Base-by-base conservation (phyloP, 805 yeast species). In the Candida xyloterini region DNA sequence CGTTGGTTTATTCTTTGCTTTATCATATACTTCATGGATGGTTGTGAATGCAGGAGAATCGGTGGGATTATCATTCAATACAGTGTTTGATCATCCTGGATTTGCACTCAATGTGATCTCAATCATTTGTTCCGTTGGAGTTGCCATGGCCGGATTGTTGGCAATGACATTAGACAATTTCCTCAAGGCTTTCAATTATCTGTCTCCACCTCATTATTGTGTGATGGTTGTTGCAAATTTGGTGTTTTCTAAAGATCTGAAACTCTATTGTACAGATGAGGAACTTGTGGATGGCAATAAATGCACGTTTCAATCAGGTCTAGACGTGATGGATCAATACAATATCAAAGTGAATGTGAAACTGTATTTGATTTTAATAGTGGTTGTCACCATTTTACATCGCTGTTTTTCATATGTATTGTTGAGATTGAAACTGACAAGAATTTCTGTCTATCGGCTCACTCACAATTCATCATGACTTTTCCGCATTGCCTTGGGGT, bases 61-160 rank as follows among this genome's bases (percentile, higher is more conserved):
- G 6, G 66, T 88, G 23, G 96, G 96, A 0, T 84, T 88, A 6
- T 71, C 84, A 35, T 83, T 88, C 42, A 86, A 85, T 53, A 80
- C 90, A 4, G 50, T 83, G 1, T 81, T 88, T 52, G 63, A 68
- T 33, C 88, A 87, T 52, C 74, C 87, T 23, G 95, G 95, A 0
- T 76, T 87, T 53, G 95, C 93, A 0, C 79, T 85, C 13, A 85
- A 84, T 56, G 62, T 84, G 3, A 78, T 88, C 25, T 75, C 90
- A 0, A 71, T 79, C 7, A 57, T 84, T 21, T 64, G 84, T 37
- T 76, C 87, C 2, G 63, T 86, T 35, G 93, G 91, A 5, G 76
- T 84, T 5, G 77, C 84, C 50, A 84, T 88, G 93, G 84, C 87
- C 1, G 96, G 96, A 3, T 66, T 89, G 9, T 71, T 88, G 79